These are phyloP conservation scores for Annulohypoxylon truncatum DNA, from an alignment of 2,329 filamentous ascomycete genomes.

Conservation along the genomic window DNA sequence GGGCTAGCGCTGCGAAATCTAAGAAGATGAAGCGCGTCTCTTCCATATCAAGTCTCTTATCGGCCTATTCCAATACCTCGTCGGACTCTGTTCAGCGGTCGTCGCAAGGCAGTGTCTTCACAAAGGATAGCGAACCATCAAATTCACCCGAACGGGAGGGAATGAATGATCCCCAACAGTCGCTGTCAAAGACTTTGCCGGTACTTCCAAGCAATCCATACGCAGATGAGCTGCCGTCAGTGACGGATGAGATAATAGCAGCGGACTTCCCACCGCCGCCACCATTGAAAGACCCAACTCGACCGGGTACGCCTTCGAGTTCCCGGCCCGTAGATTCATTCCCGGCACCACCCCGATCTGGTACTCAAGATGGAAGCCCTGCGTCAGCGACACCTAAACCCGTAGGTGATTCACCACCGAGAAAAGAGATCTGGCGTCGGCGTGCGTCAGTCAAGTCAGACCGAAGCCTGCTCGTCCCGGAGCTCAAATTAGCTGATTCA, in stretches of 20 bases:
- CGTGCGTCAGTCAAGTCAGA: slow-evolving; percentile 62
- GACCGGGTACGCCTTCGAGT: slow-evolving; percentile 43
- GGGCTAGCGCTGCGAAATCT: slow-evolving; percentile 26
- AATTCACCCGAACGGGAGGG: slow-evolving; percentile 50
- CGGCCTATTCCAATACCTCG: slow-evolving; percentile 64
- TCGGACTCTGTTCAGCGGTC: slow-evolving; percentile 58
- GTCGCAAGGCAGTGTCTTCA: slow-evolving; percentile 54
- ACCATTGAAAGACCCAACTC: slow-evolving; percentile 47
- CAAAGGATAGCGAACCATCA: slow-evolving; percentile 52
- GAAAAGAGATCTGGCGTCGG: slow-evolving; percentile 60
- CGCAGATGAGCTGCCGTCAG: slow-evolving; percentile 37
- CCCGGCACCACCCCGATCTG: slow-evolving; percentile 1
- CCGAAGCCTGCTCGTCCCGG: slow-evolving; percentile 58
- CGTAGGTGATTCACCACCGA: slow-evolving; percentile 44
- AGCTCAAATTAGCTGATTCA: slow-evolving; percentile 61
- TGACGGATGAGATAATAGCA: slow-evolving; percentile 38
- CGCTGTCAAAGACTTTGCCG: slow-evolving; percentile 41
- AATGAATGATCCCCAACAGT: slow-evolving; percentile 37
- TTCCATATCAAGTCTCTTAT: slow-evolving; percentile 66
- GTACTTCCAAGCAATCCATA: slow-evolving; percentile 44
- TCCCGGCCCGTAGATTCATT: slow-evolving; percentile 26
- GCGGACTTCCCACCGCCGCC: slow-evolving; percentile 46
- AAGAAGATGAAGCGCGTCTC: slow-evolving; percentile 55
- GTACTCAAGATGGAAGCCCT: slow-evolving; percentile 14
- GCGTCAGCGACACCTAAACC: slow-evolving; percentile 40